These are phyloP conservation scores for Vaccinium corymbosum DNA, from an alignment of 148 eudicot genomes.

Conservation along the genomic window DNA sequence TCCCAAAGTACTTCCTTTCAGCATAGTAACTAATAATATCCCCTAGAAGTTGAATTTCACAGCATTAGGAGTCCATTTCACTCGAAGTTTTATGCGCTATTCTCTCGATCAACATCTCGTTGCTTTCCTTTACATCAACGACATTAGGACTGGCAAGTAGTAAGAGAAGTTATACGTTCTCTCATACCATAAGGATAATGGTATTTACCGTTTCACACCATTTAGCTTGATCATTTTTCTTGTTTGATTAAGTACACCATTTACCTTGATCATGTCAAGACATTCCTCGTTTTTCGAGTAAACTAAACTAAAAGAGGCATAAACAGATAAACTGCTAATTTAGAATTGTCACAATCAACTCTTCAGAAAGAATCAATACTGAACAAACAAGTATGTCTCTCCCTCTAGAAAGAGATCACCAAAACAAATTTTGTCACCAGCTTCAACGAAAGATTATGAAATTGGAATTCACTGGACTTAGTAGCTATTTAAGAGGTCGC, in stretches of 20 bases:
- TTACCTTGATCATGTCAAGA: background rate
- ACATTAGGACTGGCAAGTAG: background rate
- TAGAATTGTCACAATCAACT: background rate
- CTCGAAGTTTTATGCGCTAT: background rate
- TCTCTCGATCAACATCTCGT: background rate
- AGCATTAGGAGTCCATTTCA: background rate
- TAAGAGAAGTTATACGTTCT: background rate
- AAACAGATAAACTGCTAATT: background rate
- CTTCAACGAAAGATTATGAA: conserved; percentile 34
- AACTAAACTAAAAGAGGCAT: conserved; percentile 1
- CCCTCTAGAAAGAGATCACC: conserved; percentile 88
- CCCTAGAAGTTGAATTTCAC: background rate
- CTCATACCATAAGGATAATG: background rate
- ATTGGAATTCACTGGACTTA: too few species aligned
- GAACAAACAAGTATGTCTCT: conserved; percentile 18
- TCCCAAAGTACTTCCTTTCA: background rate
- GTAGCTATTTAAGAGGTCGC: too few species aligned
- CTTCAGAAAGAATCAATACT: background rate
- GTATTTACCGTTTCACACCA: background rate
- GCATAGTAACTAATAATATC: background rate
- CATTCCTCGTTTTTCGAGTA: background rate
- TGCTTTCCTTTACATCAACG: background rate
- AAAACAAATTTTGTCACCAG: conserved; percentile 64
- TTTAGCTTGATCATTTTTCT: background rate
- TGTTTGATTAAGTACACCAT: background rate